phyloP scores from a whole-genome alignment of 2,329 filamentous ascomycete genomes.

The Trichoderma sp. region DNA sequence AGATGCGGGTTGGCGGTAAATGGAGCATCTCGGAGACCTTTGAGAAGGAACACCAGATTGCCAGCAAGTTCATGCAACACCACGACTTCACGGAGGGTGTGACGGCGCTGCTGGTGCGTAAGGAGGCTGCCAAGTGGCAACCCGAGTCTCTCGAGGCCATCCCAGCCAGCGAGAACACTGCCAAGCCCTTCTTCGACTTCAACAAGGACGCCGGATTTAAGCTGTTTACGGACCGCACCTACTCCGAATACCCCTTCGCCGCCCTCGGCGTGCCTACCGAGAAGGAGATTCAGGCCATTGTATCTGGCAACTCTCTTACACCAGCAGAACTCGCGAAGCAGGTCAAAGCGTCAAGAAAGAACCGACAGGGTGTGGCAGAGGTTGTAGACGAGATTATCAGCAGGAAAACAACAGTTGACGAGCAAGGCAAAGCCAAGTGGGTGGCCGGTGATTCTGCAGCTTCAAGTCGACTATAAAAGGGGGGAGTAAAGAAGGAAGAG shows the following conservation, averaged over 20 bases:
- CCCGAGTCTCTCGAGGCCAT: conserved; percentile 72
- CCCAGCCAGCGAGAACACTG: conserved; percentile 50
- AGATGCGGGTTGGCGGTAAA: conserved; percentile 70
- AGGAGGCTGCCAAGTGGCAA: conserved; percentile 70
- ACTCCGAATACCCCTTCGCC: conserved; percentile 69
- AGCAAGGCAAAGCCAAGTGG: conserved; percentile 45
- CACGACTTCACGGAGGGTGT: conserved; percentile 92
- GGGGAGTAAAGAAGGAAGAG: neutral
- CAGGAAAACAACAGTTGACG: conserved; percentile 56
- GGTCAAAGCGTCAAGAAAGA: conserved; percentile 57
- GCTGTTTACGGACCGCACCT: conserved; percentile 64
- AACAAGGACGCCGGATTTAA: conserved; percentile 48
- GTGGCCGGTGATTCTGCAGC: conserved; percentile 29
- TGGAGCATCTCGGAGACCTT: conserved; percentile 89
- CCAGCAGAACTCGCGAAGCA: conserved; percentile 60
- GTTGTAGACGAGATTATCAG: conserved; percentile 67
- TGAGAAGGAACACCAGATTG: conserved; percentile 80
- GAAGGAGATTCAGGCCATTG: conserved; percentile 49
- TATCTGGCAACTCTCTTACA: conserved; percentile 42
- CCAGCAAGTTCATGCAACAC: conserved; percentile 83
- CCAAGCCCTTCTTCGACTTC: conserved; percentile 66
- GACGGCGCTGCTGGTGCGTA: conserved; percentile 72
- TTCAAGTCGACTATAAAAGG: conserved; percentile 35
- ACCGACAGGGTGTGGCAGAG: conserved; percentile 67
- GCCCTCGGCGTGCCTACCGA: conserved; percentile 74